A percentile compares a stretch with the other conserved stretches of the same genome.
Conservation (phyloP, 805 yeast species). For the Saturnispora besseyi region DNA sequence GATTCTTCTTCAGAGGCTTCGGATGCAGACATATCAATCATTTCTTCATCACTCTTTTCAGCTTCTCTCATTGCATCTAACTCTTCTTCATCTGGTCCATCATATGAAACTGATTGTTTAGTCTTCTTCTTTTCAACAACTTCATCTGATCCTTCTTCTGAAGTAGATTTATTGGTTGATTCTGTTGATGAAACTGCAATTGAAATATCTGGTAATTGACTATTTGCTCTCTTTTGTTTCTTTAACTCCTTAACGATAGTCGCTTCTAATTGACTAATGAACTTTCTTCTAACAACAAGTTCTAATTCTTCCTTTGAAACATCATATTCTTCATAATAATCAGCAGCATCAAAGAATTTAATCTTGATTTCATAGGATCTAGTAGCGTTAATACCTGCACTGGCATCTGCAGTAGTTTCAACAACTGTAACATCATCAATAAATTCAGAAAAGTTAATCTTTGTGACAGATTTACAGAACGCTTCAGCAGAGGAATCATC, state of each 20-base stretch:
- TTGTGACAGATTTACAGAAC: slow-evolving; percentile 84
- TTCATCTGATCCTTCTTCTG: slow-evolving; percentile 32
- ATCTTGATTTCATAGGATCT: slow-evolving; percentile 72
- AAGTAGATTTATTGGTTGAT: slow-evolving; percentile 31
- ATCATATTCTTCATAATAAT: slow-evolving; percentile 84
- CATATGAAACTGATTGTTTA: slow-evolving; percentile 86
- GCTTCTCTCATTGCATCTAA: slow-evolving; percentile 81
- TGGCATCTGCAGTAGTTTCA: slow-evolving; percentile 68
- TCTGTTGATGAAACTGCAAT: slow-evolving; percentile 57
- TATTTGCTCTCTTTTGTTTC: slow-evolving; percentile 54
- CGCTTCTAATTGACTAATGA: slow-evolving; percentile 62
- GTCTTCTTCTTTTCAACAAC: slow-evolving; percentile 50
- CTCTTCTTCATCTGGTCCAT: slow-evolving; percentile 93
- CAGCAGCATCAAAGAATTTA: slow-evolving; percentile 64
- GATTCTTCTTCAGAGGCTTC: slow-evolving; percentile 35
- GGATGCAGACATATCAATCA: slow-evolving; percentile 32
- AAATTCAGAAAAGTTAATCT: slow-evolving; percentile 78
- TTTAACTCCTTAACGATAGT: slow-evolving; percentile 73
- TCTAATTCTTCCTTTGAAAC: slow-evolving; percentile 74
- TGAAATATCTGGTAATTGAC: slow-evolving; percentile 55
- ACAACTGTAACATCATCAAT: slow-evolving; percentile 77
- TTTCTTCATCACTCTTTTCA: slow-evolving; percentile 70
- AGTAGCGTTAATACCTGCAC: slow-evolving; percentile 30
- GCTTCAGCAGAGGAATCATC: slow-evolving; percentile 81
- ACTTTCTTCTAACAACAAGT: slow-evolving; percentile 50